A percentile compares a stretch with the other conserved stretches of the same genome.
Evolutionary conservation across 495 filamentous ascomycete genomes (phyloP).

Genomic region (Lasiosphaeris hirsuta): DNA sequence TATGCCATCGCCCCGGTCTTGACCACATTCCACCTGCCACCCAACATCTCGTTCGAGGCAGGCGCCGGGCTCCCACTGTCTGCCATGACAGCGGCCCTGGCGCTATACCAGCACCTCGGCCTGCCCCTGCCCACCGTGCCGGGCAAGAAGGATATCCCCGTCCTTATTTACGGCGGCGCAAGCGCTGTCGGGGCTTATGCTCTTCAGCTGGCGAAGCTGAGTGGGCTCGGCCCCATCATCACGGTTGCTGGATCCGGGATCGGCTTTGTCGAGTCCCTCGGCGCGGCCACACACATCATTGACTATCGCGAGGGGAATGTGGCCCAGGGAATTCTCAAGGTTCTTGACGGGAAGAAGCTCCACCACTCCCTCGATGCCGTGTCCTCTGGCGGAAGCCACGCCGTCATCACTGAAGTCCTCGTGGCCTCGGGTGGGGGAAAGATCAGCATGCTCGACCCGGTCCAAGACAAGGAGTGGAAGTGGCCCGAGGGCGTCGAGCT

Average conservation of each 20-base stretch:
- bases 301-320: conserved; percentile 42
- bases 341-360: conserved; percentile 29
- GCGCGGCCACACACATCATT: conserved; percentile 34
- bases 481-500: conserved; percentile 18
- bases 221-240: conserved; percentile 38
- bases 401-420: conserved; percentile 24
- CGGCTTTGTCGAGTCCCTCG: conserved; percentile 33
- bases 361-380: conserved; percentile 33
- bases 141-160: conserved; percentile 15
- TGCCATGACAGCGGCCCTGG: conserved; percentile 39
- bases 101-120: conserved; percentile 31
- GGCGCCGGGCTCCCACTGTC: conserved; percentile 42
- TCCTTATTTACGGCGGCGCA: conserved; percentile 41
- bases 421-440: conserved; percentile 19
- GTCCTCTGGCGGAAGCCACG: conserved; percentile 22
- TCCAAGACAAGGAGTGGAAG: conserved; percentile 20
- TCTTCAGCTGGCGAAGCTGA: conserved; percentile 38
- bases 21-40: conserved; percentile 41
- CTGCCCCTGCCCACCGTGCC: conserved; percentile 24
- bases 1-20: conserved; percentile 37
- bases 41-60: conserved; percentile 40
- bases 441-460: conserved; percentile 26
- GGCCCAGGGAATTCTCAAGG: conserved; percentile 29
- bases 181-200: conserved; percentile 40
- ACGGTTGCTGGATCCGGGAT: conserved; percentile 35